Percentiles rank a stretch among this genome's conserved stretches.
phyloP scores from a whole-genome alignment of 1,139 yeast species.

The Kodamaea arcana region DNA sequence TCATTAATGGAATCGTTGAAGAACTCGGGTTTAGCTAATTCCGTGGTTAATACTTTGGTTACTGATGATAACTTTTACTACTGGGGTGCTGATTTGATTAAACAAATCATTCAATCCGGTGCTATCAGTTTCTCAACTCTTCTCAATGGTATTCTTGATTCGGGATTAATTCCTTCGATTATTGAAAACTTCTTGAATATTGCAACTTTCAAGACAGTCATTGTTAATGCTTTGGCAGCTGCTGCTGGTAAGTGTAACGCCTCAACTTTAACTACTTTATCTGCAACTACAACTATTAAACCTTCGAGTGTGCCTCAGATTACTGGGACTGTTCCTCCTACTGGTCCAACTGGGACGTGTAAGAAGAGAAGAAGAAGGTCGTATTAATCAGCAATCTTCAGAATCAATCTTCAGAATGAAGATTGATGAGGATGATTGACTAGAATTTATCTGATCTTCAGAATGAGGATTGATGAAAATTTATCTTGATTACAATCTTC shows the following conservation, averaged over 20 bases:
- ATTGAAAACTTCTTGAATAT: constrained; percentile 39
- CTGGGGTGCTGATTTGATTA: constrained; percentile 40
- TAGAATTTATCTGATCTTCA: too few species aligned
- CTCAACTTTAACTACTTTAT: constrained; percentile 24
- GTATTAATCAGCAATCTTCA: constrained; percentile 8
- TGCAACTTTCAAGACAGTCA: constrained; percentile 37
- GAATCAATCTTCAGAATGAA: too few species aligned
- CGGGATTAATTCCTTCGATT: constrained; percentile 39
- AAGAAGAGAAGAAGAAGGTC: constrained; percentile 30
- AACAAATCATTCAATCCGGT: constrained; percentile 26
- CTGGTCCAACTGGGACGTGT: constrained; percentile 16
- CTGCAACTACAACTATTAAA: constrained; percentile 15
- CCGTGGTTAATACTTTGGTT: constrained; percentile 39
- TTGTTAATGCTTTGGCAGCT: constrained; percentile 45
- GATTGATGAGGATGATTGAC: too few species aligned
- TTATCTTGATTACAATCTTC: too few species aligned
- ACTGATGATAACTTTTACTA: constrained; percentile 37
- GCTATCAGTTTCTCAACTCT: constrained; percentile 29
- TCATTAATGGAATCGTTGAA: constrained; percentile 45
- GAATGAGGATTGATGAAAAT: too few species aligned
- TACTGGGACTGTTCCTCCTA: constrained; percentile 14
- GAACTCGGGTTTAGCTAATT: constrained; percentile 41
- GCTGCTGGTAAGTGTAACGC: constrained; percentile 41
- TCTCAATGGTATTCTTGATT: constrained; percentile 28
- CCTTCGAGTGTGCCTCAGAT: constrained; percentile 11